Evolutionary conservation across 2,329 filamentous ascomycete genomes (phyloP).

Genomic region (Penicillium sp.): DNA sequence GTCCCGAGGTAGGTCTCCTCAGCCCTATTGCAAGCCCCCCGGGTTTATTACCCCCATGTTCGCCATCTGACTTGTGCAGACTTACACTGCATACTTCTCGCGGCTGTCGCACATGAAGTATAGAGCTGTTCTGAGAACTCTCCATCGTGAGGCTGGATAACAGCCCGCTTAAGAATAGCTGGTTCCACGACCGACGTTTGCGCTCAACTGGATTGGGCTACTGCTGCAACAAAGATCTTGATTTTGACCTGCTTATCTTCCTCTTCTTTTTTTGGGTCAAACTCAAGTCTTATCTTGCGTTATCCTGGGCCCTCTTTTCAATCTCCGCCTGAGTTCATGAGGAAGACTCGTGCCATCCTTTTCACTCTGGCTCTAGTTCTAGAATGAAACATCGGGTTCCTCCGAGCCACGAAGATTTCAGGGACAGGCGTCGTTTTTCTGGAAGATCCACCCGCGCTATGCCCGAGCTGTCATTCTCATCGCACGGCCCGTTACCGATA

Average conservation of each 20-base stretch:
- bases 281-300: conserved; percentile 7
- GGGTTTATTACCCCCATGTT: conserved; percentile 1
- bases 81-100: conserved; percentile 18
- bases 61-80: conserved; percentile 22
- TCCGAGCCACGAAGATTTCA: conserved; percentile 46
- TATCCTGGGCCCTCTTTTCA: conserved; percentile 6
- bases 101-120: conserved; percentile 10
- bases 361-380: conserved; percentile 18
- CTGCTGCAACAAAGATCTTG: conserved; percentile 20
- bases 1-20: conserved; percentile 19
- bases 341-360: conserved; percentile 12
- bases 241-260: conserved; percentile 16
- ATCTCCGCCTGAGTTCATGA: conserved; percentile 12
- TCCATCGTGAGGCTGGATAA: conserved; percentile 17
- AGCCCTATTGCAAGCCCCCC: conserved; percentile 20
- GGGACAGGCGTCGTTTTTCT: conserved; percentile 35
- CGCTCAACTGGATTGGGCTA: conserved; percentile 28
- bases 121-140: conserved; percentile 23
- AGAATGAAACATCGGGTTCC: conserved; percentile 49
- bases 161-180: conserved; percentile 20
- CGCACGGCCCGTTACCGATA: conserved; percentile 64
- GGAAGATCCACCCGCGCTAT: conserved; percentile 43
- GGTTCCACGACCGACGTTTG: conserved; percentile 26
- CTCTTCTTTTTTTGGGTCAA: conserved; percentile 1
- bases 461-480: conserved; percentile 44